These are phyloP conservation scores for Penicillium sp. DNA, from an alignment of 2,329 filamentous ascomycete species.

Conservation along the genomic window DNA sequence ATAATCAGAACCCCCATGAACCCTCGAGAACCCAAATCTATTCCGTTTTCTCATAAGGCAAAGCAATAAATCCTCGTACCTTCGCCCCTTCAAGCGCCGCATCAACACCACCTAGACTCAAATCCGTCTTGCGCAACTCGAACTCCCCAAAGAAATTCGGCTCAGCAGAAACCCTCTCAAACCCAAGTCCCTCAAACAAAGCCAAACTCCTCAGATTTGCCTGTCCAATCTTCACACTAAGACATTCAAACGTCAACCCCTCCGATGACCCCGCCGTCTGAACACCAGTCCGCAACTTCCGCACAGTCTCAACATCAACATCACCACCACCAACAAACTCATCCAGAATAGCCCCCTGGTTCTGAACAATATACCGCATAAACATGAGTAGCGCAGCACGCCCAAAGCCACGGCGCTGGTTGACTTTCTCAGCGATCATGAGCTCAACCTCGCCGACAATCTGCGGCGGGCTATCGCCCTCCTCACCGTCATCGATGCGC, in stretches of 20 bases:
- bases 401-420: constrained; percentile 66
- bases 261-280: neutral
- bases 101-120: constrained; percentile 29
- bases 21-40: neutral
- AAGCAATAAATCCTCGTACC: constrained; percentile 40
- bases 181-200: constrained; percentile 62
- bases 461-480: constrained; percentile 31
- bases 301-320: constrained; percentile 12
- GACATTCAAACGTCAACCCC: constrained; percentile 37
- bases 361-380: constrained; percentile 63
- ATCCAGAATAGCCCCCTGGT: constrained; percentile 55
- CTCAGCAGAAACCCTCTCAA: constrained; percentile 50
- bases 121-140: constrained; percentile 52
- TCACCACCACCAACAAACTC: constrained; percentile 50
- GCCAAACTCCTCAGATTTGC: constrained; percentile 57
- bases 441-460: constrained; percentile 75
- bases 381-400: constrained; percentile 65
- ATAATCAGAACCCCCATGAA: neutral
- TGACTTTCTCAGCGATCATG: constrained; percentile 68
- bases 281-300: constrained; percentile 17
- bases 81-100: constrained; percentile 32
- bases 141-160: constrained; percentile 69
- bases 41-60: constrained; percentile 34
- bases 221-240: constrained; percentile 63
- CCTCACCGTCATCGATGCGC: constrained; percentile 56